These are phyloP conservation scores for Loxodes magnus DNA, from an alignment of 73 alveolate species.

Conservation along the genomic window DNA sequence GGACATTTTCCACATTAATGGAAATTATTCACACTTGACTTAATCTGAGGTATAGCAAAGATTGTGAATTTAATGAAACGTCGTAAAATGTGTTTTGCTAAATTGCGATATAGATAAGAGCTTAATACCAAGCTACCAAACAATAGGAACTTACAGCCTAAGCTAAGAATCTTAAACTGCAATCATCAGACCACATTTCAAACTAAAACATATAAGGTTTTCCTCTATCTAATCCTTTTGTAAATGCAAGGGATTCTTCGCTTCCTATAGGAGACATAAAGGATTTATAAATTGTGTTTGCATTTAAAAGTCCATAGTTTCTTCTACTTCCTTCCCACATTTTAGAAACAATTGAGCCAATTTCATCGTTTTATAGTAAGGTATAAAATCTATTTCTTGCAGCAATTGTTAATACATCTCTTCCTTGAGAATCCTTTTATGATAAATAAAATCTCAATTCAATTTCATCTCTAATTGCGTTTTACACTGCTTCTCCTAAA, in stretches of 20 bases:
- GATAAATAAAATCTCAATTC: neutral
- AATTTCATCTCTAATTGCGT: neutral
- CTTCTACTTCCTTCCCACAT: conserved; percentile 1
- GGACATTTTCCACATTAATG: neutral
- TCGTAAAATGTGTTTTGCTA: neutral
- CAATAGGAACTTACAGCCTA: neutral
- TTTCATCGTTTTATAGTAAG: neutral
- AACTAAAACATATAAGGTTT: neutral
- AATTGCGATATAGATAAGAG: neutral
- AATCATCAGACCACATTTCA: neutral
- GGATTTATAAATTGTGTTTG: conserved; percentile 4
- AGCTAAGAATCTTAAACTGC: conserved; percentile 1
- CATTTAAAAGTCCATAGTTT: neutral
- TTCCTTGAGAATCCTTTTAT: neutral
- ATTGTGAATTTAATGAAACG: neutral
- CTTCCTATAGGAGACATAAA: neutral
- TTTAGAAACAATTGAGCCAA: conserved; percentile 8
- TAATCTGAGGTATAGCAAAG: neutral
- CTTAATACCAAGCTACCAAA: neutral
- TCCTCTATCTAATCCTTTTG: neutral
- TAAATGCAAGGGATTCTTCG: neutral
- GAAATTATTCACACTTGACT: neutral
- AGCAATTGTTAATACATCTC: neutral
- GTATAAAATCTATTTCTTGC: neutral
- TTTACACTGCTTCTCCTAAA: neutral